A percentile compares a stretch with the other conserved stretches of the same genome.
phyloP scores from a whole-genome alignment of 768 basidiomycete species.

The Russula sp. region DNA sequence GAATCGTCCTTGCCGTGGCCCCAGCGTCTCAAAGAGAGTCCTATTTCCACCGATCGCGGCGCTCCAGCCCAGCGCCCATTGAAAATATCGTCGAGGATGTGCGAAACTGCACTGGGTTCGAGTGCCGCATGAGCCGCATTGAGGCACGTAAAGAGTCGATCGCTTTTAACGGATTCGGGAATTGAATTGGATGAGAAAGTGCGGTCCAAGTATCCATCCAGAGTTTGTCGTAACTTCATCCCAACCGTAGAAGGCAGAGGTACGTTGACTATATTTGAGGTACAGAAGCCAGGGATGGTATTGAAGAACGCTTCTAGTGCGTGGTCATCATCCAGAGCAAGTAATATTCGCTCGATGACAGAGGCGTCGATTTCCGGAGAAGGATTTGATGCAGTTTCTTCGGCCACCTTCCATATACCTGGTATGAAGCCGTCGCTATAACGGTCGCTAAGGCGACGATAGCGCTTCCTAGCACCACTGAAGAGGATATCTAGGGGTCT shows the following conservation, averaged over 20 bases:
- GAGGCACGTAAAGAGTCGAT: not conserved
- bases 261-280: not conserved
- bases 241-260: not conserved
- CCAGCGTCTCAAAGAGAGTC: not conserved
- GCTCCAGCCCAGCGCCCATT: not conserved
- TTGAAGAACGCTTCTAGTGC: conserved; percentile 12
- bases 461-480: not conserved
- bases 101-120: not conserved
- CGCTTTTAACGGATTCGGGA: not conserved
- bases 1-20: too few relatives aligned
- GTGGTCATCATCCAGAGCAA: not conserved
- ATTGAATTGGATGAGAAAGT: not conserved
- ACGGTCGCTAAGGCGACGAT: not conserved
- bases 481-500: not conserved
- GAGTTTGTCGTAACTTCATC: not conserved
- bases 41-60: not conserved
- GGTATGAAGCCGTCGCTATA: not conserved
- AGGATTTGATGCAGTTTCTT: not conserved
- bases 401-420: not conserved
- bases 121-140: not conserved
- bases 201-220: conserved; percentile 2
- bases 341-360: not conserved
- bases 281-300: conserved; percentile 10
- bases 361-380: not conserved
- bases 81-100: not conserved